Percentiles rank a stretch among this genome's conserved stretches.
Conservation (phyloP, 2,329 filamentous ascomycete species). For the Didymella pomorum region DNA sequence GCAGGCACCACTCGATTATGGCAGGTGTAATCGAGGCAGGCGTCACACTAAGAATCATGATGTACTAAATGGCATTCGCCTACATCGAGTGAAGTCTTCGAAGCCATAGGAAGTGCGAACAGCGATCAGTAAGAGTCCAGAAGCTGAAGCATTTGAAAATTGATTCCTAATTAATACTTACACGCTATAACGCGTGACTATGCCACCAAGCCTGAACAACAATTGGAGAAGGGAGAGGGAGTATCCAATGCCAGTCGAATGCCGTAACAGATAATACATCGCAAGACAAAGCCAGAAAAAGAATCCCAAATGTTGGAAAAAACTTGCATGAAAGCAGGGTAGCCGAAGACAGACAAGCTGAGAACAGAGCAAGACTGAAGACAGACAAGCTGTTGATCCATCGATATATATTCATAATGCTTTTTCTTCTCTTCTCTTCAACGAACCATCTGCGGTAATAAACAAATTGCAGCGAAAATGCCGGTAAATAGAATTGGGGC, state of each 20-base stretch:
- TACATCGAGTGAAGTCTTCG: neutral
- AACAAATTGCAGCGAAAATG: slow-evolving; percentile 9
- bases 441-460: neutral
- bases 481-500: slow-evolving; percentile 10
- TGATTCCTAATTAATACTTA: slow-evolving; percentile 5
- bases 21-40: no score
- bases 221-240: neutral
- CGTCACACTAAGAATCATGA: neutral
- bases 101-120: neutral
- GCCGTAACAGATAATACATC: slow-evolving; percentile 11
- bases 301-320: neutral
- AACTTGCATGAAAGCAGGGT: neutral
- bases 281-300: neutral
- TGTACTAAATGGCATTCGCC: neutral
- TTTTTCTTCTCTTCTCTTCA: slow-evolving; percentile 9
- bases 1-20: no score
- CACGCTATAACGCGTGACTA: slow-evolving; percentile 1
- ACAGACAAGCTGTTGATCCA: slow-evolving; percentile 3
- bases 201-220: neutral
- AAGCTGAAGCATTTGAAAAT: neutral
- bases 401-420: slow-evolving; percentile 14
- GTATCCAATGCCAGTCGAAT: slow-evolving; percentile 11
- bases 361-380: neutral
- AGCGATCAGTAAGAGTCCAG: neutral
- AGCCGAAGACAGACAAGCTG: neutral